phyloP scores from a whole-genome alignment of 2,329 filamentous ascomycete genomes.

The Diaporthe citrichinensis region DNA sequence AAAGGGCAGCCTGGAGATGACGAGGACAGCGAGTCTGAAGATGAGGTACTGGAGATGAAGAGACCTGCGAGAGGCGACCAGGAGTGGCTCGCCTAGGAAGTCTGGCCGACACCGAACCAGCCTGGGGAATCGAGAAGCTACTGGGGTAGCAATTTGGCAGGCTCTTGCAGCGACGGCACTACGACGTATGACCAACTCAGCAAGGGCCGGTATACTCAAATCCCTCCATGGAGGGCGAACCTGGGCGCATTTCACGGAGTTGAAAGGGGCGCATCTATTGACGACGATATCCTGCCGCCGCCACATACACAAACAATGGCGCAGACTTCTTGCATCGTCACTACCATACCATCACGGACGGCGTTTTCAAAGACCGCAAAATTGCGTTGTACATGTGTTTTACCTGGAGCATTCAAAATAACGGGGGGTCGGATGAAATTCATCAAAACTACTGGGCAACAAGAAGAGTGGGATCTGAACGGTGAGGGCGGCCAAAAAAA shows the following conservation, averaged over 20 bases:
- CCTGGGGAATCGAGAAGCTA: not conserved
- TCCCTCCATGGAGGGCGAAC: not conserved
- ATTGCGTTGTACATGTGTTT: not conserved
- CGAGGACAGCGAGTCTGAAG: slow-evolving; percentile 63
- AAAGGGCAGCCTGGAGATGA: slow-evolving; percentile 52
- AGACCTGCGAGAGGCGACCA: slow-evolving; percentile 70
- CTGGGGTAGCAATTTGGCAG: not conserved
- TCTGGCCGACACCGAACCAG: not conserved
- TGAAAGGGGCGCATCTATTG: slow-evolving; percentile 21
- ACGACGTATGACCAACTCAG: not conserved
- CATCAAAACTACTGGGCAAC: not conserved
- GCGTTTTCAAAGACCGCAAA: slow-evolving; percentile 23
- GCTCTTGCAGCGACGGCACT: not conserved
- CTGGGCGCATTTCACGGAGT: slow-evolving; percentile 29
- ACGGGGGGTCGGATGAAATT: not conserved
- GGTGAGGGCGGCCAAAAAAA: not conserved
- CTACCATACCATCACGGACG: slow-evolving; percentile 23
- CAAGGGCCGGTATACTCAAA: not conserved
- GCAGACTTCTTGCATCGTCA: slow-evolving; percentile 15
- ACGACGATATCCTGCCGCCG: slow-evolving; percentile 1
- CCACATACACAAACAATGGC: slow-evolving; percentile 5
- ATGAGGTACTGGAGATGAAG: slow-evolving; percentile 71
- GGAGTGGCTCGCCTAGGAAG: slow-evolving; percentile 68
- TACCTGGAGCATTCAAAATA: slow-evolving; percentile 19
- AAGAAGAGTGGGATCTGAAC: not conserved